Percentiles rank a stretch among this genome's conserved stretches.
phyloP scores from a whole-genome alignment of 495 filamentous ascomycete species.

The Penicillium chermesinum region DNA sequence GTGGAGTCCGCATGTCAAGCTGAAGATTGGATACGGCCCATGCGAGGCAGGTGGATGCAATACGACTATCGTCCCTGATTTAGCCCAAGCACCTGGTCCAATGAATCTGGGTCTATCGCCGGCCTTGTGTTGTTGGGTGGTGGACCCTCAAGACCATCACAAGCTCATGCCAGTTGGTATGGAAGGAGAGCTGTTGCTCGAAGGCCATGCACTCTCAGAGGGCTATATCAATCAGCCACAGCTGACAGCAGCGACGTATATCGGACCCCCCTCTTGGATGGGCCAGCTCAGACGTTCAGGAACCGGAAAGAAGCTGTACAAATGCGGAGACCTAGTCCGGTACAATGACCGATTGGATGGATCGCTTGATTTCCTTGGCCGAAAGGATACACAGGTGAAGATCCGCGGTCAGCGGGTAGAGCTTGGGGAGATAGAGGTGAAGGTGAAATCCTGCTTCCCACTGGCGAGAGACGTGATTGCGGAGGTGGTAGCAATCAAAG shows the following conservation, averaged over 20 bases:
- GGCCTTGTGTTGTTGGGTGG: neutral
- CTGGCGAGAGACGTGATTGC: neutral
- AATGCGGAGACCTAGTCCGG: neutral
- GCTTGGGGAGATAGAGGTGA: neutral
- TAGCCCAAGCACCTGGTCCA: neutral
- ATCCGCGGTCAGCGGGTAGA: neutral
- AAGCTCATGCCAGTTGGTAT: slow-evolving; percentile 45
- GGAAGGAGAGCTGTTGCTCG: slow-evolving; percentile 51
- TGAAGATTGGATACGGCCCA: neutral
- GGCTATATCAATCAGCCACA: slow-evolving; percentile 4
- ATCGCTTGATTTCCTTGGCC: neutral
- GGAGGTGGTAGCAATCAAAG: neutral
- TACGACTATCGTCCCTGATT: neutral
- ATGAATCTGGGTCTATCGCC: neutral
- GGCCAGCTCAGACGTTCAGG: neutral
- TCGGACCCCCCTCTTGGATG: neutral
- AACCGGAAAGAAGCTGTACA: neutral
- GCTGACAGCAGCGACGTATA: neutral
- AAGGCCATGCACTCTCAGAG: slow-evolving; percentile 44
- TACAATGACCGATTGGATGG: neutral
- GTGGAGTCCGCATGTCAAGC: neutral
- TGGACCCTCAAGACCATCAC: neutral
- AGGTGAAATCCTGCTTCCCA: neutral
- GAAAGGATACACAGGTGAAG: neutral
- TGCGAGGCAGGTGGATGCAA: neutral